Base-by-base conservation (phyloP, 2,329 filamentous ascomycete genomes). In the Exutisphaerella laricina region DNA sequence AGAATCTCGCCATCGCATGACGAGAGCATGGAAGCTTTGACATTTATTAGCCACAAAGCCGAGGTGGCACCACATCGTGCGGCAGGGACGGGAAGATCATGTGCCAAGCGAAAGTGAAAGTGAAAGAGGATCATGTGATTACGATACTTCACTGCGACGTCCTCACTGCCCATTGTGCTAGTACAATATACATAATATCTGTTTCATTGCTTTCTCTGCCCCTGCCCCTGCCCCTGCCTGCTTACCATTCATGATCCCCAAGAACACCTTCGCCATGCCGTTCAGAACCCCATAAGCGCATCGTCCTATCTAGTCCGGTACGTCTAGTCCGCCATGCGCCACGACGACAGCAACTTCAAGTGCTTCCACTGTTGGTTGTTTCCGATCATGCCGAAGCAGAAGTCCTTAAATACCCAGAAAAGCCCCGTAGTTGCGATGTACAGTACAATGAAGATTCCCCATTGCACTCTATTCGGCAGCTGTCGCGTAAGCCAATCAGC, bases 331-430 rank as follows among this genome's bases (percentile, higher is more conserved):
- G 82, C 80, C 58, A 95, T 84, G 61, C 79, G 83, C 90, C 90
- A 98, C 53, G 71, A 79, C 53, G 82, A 78, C 56, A 96, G 85
- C 92, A 92, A 98, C 73, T 88, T 94, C 71, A 98, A 74, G 71
- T 97, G 89, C 57, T 73, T 77, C 78, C 90, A 98, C 64, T 97
- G 72, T 66, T 78, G 77, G 69, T 87, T 88, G 48, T 78, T 71
- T 10, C 92, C 92, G 45, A 82, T 81, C 87, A 98, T 98, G 48
- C 92, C 92, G 74, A 94, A 98, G 66, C 87, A 92, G 61, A 98
- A 89, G 16, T 86, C 89, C 54, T 90, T 83, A 72, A 98, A 98
- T 58, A 85, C 75, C 60, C 89, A 75, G 70, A 96, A 98, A 30
- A 97, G 75, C 4, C 84, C 85, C 51, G 94, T 81, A 42, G 88